A percentile compares a stretch with the other conserved stretches of the same genome.
These are phyloP conservation scores for Aspergillus quadricinctus DNA, from an alignment of 2,329 filamentous ascomycete species.

Conservation along the genomic window DNA sequence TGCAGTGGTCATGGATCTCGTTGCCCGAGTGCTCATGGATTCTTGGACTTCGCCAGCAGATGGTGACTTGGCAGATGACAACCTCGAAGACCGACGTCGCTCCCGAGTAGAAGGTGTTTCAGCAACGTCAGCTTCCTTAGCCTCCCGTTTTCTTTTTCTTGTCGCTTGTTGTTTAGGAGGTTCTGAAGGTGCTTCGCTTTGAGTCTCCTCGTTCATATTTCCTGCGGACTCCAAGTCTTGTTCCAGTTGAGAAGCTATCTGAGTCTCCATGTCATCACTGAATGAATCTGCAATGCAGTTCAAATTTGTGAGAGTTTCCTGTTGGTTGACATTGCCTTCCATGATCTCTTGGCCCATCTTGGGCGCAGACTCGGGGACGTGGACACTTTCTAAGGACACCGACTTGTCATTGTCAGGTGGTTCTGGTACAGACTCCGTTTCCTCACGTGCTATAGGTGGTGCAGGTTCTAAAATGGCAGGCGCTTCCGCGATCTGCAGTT, in stretches of 20 bases:
- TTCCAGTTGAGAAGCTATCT: constrained; percentile 43
- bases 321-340: neutral
- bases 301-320: neutral
- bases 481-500: neutral
- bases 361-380: neutral
- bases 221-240: constrained; percentile 40
- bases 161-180: constrained; percentile 12
- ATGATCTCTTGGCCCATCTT: neutral
- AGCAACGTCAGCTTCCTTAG: constrained; percentile 9
- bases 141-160: constrained; percentile 34
- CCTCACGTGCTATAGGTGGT: neutral
- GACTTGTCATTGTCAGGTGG: neutral
- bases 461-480: neutral
- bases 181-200: constrained; percentile 5
- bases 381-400: neutral
- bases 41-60: constrained; percentile 8
- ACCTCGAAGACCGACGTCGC: constrained; percentile 28
- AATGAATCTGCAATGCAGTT: constrained; percentile 31
- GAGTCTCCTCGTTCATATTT: constrained; percentile 20
- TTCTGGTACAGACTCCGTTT: neutral
- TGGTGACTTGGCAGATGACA: constrained; percentile 15
- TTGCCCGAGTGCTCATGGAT: constrained; percentile 9
- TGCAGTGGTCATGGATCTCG: constrained; percentile 6
- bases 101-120: constrained; percentile 14
- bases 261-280: constrained; percentile 40